A percentile compares a stretch with the other conserved stretches of the same genome.
Conservation (phyloP, 495 filamentous ascomycete species). For the Clohesyomyces aquaticus region DNA sequence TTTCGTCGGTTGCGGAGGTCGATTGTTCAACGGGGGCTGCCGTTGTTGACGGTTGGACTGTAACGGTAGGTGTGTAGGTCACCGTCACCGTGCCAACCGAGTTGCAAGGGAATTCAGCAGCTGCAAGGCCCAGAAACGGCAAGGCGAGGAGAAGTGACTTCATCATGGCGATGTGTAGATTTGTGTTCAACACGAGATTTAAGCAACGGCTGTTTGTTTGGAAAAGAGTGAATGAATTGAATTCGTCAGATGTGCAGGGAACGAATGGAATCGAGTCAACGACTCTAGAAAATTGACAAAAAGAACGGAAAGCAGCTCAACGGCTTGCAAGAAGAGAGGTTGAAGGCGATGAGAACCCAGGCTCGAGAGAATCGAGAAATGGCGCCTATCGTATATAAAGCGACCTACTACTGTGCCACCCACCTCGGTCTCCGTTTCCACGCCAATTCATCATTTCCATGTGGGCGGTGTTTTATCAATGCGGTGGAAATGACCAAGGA, state of each 20-base stretch:
- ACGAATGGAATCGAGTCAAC: slow-evolving; percentile 36
- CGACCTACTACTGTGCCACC: no score
- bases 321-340: slow-evolving; percentile 20
- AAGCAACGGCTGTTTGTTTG: slow-evolving; percentile 7
- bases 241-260: background rate
- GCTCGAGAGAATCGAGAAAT: no score
- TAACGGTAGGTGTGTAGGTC: slow-evolving; percentile 29
- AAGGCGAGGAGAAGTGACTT: slow-evolving; percentile 23
- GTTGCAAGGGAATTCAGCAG: slow-evolving; percentile 12
- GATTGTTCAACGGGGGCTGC: slow-evolving; percentile 9
- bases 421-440: no score
- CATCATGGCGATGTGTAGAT: slow-evolving; percentile 23
- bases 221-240: slow-evolving; percentile 2
- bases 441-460: no score
- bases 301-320: slow-evolving; percentile 34
- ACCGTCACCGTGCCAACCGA: slow-evolving; percentile 12
- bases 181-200: slow-evolving; percentile 19
- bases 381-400: no score
- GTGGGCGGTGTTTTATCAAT: background rate
- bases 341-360: background rate
- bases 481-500: background rate
- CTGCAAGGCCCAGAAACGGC: slow-evolving; percentile 27
- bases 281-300: slow-evolving; percentile 18
- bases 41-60: background rate
- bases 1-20: slow-evolving; percentile 14